These are phyloP conservation scores for Adansonia madagascariensis DNA, from an alignment of 441 rosid genomes.

Conservation along the genomic window DNA sequence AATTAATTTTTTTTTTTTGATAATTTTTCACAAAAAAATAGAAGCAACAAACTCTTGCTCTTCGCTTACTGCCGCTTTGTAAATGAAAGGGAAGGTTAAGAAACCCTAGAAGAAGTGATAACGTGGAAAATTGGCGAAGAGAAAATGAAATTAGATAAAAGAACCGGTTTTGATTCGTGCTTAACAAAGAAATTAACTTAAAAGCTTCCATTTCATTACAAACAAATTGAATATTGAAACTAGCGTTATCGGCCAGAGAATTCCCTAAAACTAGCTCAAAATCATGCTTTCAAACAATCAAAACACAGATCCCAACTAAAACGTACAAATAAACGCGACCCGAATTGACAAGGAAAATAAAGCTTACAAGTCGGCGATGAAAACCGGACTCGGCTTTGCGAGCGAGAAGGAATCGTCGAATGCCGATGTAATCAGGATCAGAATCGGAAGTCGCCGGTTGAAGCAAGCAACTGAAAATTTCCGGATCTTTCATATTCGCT, in stretches of 20 bases:
- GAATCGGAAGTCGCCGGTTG: constrained; percentile 64
- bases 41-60: not conserved
- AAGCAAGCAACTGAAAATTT: constrained; percentile 71
- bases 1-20: not conserved
- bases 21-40: not conserved
- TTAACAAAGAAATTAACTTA: not conserved
- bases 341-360: constrained; percentile 14
- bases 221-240: not conserved
- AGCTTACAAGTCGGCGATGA: constrained; percentile 67
- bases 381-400: constrained; percentile 68
- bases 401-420: constrained; percentile 80
- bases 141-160: not conserved
- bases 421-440: constrained; percentile 68
- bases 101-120: not conserved
- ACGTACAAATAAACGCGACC: constrained; percentile 5
- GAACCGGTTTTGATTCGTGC: not conserved
- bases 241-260: not conserved
- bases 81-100: constrained; percentile 2
- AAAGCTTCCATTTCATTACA: not conserved
- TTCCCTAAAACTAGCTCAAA: constrained; percentile 12
- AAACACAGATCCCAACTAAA: constrained; percentile 20
- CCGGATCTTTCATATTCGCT: constrained; percentile 56
- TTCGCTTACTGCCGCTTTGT: not conserved
- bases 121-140: not conserved
- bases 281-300: constrained; percentile 9